A percentile compares a stretch with the other conserved stretches of the same genome.
These are phyloP conservation scores for Cyclotella distinguenda DNA, from an alignment of 108 stramenopile genomes.

Conservation along the genomic window DNA sequence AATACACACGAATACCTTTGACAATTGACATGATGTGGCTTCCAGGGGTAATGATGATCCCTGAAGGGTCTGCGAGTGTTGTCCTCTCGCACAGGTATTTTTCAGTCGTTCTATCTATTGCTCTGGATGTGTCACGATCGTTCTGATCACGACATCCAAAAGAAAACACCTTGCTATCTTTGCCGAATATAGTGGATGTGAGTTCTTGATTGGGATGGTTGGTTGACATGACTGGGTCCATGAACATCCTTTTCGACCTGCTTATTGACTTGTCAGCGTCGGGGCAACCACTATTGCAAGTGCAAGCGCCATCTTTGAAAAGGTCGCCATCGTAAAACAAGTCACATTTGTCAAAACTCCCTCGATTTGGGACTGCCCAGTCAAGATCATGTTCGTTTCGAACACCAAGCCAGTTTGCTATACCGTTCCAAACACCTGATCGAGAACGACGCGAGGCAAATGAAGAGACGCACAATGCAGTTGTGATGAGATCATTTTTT, in stretches of 20 bases:
- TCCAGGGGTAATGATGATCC: conserved; percentile 12
- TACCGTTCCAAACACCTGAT: conserved; percentile 41
- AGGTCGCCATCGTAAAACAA: conserved; percentile 22
- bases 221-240: neutral
- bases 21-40: conserved; percentile 8
- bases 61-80: neutral
- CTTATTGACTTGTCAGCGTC: neutral
- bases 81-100: conserved; percentile 22
- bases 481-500: no score
- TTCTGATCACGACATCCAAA: conserved; percentile 16
- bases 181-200: conserved; percentile 3
- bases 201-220: neutral
- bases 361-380: conserved; percentile 44
- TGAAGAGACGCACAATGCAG: neutral
- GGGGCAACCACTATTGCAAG: conserved; percentile 8
- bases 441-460: neutral
- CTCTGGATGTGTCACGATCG: conserved; percentile 2
- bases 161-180: neutral
- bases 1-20: conserved; percentile 25
- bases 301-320: conserved; percentile 30
- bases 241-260: neutral
- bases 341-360: conserved; percentile 31
- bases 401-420: conserved; percentile 56
- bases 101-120: conserved; percentile 17
- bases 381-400: conserved; percentile 24